Evolutionary conservation across 1,284 basidiomycete species (phyloP), one percentile per base, ranked within the genome.

Genomic region (Sporisorium graminicola): DNA sequence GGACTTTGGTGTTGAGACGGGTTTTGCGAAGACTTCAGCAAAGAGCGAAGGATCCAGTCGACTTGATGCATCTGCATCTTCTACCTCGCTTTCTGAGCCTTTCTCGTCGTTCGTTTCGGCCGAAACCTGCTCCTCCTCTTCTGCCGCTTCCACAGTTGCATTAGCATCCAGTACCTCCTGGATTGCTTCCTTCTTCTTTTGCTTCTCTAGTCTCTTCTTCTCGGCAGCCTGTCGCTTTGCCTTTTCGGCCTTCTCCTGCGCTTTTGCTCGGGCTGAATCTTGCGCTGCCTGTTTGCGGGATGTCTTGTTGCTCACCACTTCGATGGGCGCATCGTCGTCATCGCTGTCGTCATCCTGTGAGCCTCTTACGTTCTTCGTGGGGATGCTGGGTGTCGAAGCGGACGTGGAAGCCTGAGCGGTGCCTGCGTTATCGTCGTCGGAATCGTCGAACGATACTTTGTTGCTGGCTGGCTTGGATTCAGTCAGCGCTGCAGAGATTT

Each of bases 1-100:
- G 20, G 77, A 77, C 33, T 43, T 70, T 12, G 68, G 67, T 2
- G 77, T 65, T 27, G 77, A 63, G 16, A 64, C 57, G 0, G 65
- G 61, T 37, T 59, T 54, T 5, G 80, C 59, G 44, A 83, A 82
- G 0, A 78, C 76, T 26, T 77, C 50, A 40, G 76, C 73, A 54
- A 83, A 83, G 14, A 83, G 72, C 14, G 80, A 74, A 2, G 82
- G 82, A 26, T 83, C 80, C 1, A 83, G 66, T 27, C 74, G 68
- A 58, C 44, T 68, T 14, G 65, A 59, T 22, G 58, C 50, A 20
- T 44, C 57, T 14, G 51, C 55, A 29, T 58, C 62, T 5, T 72
- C 63, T 13, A 58, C 59, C 10, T 63, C 57, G 49, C 43, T 62
- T 18, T 46, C 26, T 20, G 33, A 43, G 13, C 61, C 29, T 37